phyloP scores from a whole-genome alignment of 495 filamentous ascomycete genomes.

The Entonaema liquescens region DNA sequence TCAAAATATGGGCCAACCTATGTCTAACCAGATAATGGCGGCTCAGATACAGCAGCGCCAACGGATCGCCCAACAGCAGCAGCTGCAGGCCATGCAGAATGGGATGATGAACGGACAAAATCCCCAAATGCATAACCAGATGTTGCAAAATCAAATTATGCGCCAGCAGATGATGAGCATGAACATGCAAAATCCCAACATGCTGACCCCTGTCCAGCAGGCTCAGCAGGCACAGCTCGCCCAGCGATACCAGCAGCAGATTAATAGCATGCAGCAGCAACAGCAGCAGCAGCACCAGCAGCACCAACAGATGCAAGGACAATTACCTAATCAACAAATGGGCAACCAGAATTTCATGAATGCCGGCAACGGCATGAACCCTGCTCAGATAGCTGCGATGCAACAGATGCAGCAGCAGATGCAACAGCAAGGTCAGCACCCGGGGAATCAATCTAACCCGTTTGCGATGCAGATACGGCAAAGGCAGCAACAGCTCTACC shows the following conservation, averaged over 20 bases:
- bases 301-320: constrained; percentile 49
- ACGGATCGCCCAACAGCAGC: constrained; percentile 53
- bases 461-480: constrained; percentile 34
- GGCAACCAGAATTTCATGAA: constrained; percentile 45
- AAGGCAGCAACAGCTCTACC: constrained; percentile 53
- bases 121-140: constrained; percentile 39
- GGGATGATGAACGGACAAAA: constrained; percentile 49
- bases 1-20: constrained; percentile 57
- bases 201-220: constrained; percentile 50
- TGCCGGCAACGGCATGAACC: constrained; percentile 45
- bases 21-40: constrained; percentile 51
- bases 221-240: constrained; percentile 57
- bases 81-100: constrained; percentile 49
- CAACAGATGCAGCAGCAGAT: constrained; percentile 46
- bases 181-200: constrained; percentile 43
- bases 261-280: constrained; percentile 47
- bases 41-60: constrained; percentile 61
- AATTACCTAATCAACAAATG: constrained; percentile 49
- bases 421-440: constrained; percentile 29
- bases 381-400: constrained; percentile 50
- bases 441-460: constrained; percentile 25
- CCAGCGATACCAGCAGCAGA: constrained; percentile 44
- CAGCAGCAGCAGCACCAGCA: constrained; percentile 48
- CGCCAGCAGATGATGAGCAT: constrained; percentile 52
- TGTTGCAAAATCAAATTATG: constrained; percentile 51